Evolutionary conservation across 768 basidiomycete genomes (phyloP).

Genomic region (Mycena vulgaris): DNA sequence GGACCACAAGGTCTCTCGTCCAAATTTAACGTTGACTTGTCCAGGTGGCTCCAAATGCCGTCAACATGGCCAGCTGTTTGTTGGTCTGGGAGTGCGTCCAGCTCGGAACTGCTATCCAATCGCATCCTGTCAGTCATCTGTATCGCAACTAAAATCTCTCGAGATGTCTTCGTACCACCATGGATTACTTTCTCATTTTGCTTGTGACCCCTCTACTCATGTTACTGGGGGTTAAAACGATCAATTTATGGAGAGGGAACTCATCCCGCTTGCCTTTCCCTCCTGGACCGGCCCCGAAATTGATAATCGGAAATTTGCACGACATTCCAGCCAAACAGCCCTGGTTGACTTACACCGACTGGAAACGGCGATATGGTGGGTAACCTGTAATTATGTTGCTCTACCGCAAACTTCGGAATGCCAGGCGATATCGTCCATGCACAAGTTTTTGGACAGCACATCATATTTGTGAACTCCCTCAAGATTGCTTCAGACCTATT

Average conservation of each 20-base stretch:
- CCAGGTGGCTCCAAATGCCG: too few relatives aligned
- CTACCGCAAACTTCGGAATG: too few relatives aligned
- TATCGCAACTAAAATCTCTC: too few relatives aligned
- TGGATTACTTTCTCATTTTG: background rate
- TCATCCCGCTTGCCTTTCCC: background rate
- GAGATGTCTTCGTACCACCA: too few relatives aligned
- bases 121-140: too few relatives aligned
- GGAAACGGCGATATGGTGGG: slow-evolving; percentile 42
- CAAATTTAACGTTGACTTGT: too few relatives aligned
- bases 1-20: too few relatives aligned
- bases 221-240: background rate
- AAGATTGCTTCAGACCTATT: slow-evolving; percentile 44
- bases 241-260: background rate
- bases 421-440: slow-evolving; percentile 44
- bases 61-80: too few relatives aligned
- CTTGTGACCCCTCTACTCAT: background rate
- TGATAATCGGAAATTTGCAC: background rate
- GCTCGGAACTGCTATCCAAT: too few relatives aligned
- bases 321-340: slow-evolving; percentile 36
- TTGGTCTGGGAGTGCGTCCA: too few relatives aligned
- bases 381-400: background rate
- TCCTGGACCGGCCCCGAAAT: background rate
- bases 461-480: slow-evolving; percentile 47
- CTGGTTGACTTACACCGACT: slow-evolving; percentile 42
- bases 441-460: slow-evolving; percentile 41